Base-by-base conservation (phyloP, 2,329 filamentous ascomycete species). In the Coniella lustricola region DNA sequence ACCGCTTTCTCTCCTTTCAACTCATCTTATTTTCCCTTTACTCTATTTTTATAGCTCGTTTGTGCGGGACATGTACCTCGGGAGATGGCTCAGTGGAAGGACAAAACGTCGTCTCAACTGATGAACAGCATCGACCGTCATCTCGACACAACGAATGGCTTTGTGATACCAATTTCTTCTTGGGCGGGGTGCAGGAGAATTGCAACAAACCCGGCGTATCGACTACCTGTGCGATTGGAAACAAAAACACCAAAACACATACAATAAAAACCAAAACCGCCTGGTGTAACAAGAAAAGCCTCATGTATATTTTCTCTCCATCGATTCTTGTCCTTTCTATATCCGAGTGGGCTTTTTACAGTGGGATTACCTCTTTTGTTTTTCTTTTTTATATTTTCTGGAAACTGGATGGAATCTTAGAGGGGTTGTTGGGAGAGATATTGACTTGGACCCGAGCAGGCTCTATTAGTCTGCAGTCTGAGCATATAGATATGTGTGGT, bases 1-100 rank as follows among this genome's bases (percentile, higher is more conserved):
- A 62, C 66, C 64, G 60, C 69, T 64, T 67, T 60, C 60, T 70
- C 67, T 51, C 48, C 46, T 49, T 34, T 29, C 10, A 5, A 5
- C 25, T 10, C 25, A 29, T 10, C 10, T 10, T 29, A 29, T 29
- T 29, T 29, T 29, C 10, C 10, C 10, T 5, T 29, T 29, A 5
- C 10, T 41, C 29, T 25, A 16, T 22, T 7, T 39, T 39, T 21
- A 21, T 37, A 45, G 44, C 47, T 44, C 39, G 48, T 32, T 40
- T 38, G 22, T 32, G 34, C 17, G 18, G 36, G 42, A 46, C 40
- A 42, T 38, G 42, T 42, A 31, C 21, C 39, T 37, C 39, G 32
- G 38, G 39, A 41, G n/a, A n/a, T n/a, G 32, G 38, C 44, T 37
- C 44, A 43, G 44, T 40, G 36, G n/a, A n/a, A n/a, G n/a, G n/a